Percentiles rank a stretch among this genome's conserved stretches.
Conservation (phyloP, 2,329 filamentous ascomycete genomes). For the Neonectria faginata region DNA sequence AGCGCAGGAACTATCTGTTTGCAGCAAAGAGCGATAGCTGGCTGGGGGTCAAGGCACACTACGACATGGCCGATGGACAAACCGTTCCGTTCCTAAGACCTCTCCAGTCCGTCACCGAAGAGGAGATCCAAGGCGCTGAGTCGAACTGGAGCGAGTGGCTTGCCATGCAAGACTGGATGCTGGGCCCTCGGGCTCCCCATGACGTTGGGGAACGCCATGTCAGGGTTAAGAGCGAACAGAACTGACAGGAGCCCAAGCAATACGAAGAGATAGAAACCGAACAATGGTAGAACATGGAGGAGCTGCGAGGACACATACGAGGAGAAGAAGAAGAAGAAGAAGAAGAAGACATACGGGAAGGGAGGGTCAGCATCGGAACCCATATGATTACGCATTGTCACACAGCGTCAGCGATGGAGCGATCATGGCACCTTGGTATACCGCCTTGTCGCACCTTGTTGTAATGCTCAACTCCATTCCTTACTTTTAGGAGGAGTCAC, state of each 20-base stretch:
- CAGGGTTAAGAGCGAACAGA: conserved; percentile 48
- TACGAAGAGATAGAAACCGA: neutral
- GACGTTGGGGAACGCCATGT: conserved; percentile 46
- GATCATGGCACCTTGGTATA: conserved; percentile 17
- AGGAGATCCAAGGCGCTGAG: conserved; percentile 86
- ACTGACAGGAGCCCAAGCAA: conserved; percentile 14
- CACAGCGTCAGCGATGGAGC: conserved; percentile 12
- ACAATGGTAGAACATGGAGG: conserved; percentile 1
- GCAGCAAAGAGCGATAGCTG: conserved; percentile 93
- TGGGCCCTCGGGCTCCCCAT: conserved; percentile 79
- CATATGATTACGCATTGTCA: conserved; percentile 12
- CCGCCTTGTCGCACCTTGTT: conserved; percentile 7
- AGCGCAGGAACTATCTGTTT: conserved; percentile 94
- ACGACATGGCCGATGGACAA: conserved; percentile 88
- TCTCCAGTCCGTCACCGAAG: conserved; percentile 78
- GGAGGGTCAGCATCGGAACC: neutral
- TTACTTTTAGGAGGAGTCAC: conserved; percentile 11
- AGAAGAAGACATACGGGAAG: neutral
- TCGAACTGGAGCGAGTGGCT: conserved; percentile 93
- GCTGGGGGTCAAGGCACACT: conserved; percentile 88
- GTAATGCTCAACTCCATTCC: conserved; percentile 27
- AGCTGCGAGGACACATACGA: neutral
- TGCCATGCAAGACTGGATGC: conserved; percentile 98
- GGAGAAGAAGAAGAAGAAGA: neutral
- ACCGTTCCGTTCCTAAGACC: conserved; percentile 88